Base-by-base conservation (phyloP, 768 basidiomycete genomes). In the Artomyces pyxidatus region DNA sequence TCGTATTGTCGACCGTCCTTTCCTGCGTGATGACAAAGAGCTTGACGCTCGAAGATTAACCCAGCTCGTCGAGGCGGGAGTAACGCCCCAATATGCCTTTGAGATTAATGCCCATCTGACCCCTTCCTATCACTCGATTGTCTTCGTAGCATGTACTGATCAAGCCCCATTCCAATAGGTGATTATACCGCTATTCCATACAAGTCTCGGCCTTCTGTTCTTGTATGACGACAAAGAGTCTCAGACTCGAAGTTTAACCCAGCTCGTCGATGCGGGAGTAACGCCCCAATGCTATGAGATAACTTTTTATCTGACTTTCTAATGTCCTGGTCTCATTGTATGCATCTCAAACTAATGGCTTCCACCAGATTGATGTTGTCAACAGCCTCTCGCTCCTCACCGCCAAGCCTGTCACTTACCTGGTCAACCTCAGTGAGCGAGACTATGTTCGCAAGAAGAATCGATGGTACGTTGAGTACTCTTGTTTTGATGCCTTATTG, bases 371-470 rank as follows among this genome's bases (percentile, higher is more conserved):
- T 55, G 92, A 94, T 55, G 81, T 90, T 48, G 83, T 96, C 65
- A 96, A 96, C 67, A 67, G 79, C 39, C 81, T 99, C 50, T 78
- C 83, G 58, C 83, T 99, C 22, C 77, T 99, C 47, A 98, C 95
- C 16, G 94, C 96, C 47, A 97, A 97, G 65, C 89, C 95, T 28
- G 90, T 98, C 53, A 96, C 88, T 44, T 99, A 99, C 71, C 85
- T 99, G 43, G 93, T 97, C 70, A 99, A 99, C 70, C 72, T 99
- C 41, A 91, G 88, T 51, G 94, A 98, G 67, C 79, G 80, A 56
- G 96, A 99, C 65, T 99, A 88, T 60, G 69, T 89, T 51, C 84
- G 96, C 55, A 98, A 97, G 70, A 98, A 97, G 81, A 98, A 97
- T 74, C 98, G 97, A 75, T 98, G 96, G 94, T 86, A 50, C 37